A percentile compares a stretch with the other conserved stretches of the same genome.
These are phyloP conservation scores for Pleoardoris graminearum DNA, from an alignment of 2,329 filamentous ascomycete species.

Conservation along the genomic window DNA sequence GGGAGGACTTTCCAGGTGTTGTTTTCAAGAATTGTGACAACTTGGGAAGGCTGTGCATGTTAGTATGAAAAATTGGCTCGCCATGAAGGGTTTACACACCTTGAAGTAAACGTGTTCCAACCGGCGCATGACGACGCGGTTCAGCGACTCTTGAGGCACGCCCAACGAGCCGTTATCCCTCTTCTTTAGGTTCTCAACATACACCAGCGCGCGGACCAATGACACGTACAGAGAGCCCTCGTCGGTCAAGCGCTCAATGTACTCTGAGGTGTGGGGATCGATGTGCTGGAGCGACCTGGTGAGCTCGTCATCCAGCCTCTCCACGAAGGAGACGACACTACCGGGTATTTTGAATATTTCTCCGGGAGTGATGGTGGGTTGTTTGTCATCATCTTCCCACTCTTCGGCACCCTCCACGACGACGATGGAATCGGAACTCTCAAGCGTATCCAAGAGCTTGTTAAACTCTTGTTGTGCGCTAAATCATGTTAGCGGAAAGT, in stretches of 20 bases:
- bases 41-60: conserved; percentile 72
- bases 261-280: conserved; percentile 97
- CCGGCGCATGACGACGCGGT: conserved; percentile 90
- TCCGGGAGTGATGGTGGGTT: conserved; percentile 70
- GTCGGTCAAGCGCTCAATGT: conserved; percentile 92
- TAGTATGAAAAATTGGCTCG: conserved; percentile 21
- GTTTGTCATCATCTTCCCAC: conserved; percentile 98
- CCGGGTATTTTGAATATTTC: conserved; percentile 91
- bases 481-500: background rate
- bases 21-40: conserved; percentile 91
- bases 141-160: conserved; percentile 81
- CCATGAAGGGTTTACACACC: conserved; percentile 50
- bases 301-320: conserved; percentile 95
- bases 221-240: conserved; percentile 90
- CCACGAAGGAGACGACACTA: conserved; percentile 90
- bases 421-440: conserved; percentile 76
- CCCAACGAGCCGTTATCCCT: conserved; percentile 64
- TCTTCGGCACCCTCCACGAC: conserved; percentile 93
- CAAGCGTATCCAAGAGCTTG: conserved; percentile 75
- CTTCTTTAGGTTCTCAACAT: conserved; percentile 80
- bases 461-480: conserved; percentile 81
- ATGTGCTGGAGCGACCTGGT: conserved; percentile 96
- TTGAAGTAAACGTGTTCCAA: conserved; percentile 99
- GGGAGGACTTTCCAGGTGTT: conserved; percentile 87
- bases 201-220: conserved; percentile 84